Percentiles rank a stretch among this genome's conserved stretches.
phyloP scores from a whole-genome alignment of 177 flowering plant species.

The Vitis hybrid region DNA sequence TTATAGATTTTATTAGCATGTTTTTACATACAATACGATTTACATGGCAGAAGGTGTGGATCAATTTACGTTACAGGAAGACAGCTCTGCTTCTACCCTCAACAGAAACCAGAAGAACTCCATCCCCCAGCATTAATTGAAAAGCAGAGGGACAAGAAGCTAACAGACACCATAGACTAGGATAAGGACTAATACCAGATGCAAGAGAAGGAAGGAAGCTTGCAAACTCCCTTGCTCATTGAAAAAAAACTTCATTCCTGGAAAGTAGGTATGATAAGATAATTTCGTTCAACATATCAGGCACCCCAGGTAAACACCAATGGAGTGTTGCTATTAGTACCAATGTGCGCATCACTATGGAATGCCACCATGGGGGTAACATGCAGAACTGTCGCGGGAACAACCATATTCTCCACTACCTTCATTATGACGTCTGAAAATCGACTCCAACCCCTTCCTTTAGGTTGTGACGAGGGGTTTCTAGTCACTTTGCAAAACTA shows the following conservation, averaged over 20 bases:
- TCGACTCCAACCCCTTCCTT: slow-evolving; percentile 43
- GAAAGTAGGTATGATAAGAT: slow-evolving; percentile 45
- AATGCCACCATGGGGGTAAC: slow-evolving; percentile 76
- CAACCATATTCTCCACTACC: slow-evolving; percentile 46
- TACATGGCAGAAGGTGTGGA: not conserved
- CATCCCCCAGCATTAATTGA: not conserved
- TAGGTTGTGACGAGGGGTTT: slow-evolving; percentile 37
- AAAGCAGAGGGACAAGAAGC: not conserved
- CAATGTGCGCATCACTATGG: slow-evolving; percentile 82
- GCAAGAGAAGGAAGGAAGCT: slow-evolving; percentile 1
- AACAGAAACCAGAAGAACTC: not conserved
- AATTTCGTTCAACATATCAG: slow-evolving; percentile 85
- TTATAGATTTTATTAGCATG: not conserved
- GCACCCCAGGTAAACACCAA: slow-evolving; percentile 96
- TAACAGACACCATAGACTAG: not conserved
- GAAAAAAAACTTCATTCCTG: slow-evolving; percentile 10
- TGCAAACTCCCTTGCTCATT: slow-evolving; percentile 8
- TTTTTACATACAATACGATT: not conserved
- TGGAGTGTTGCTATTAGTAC: slow-evolving; percentile 76
- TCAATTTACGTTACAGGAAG: not conserved
- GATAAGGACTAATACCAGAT: not conserved
- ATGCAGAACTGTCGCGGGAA: slow-evolving; percentile 57
- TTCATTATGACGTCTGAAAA: slow-evolving; percentile 48
- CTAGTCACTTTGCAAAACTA: slow-evolving; percentile 59
- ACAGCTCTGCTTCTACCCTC: not conserved